phyloP scores from a whole-genome alignment of 1,284 basidiomycete species.

The Wolfiporia cocos region DNA sequence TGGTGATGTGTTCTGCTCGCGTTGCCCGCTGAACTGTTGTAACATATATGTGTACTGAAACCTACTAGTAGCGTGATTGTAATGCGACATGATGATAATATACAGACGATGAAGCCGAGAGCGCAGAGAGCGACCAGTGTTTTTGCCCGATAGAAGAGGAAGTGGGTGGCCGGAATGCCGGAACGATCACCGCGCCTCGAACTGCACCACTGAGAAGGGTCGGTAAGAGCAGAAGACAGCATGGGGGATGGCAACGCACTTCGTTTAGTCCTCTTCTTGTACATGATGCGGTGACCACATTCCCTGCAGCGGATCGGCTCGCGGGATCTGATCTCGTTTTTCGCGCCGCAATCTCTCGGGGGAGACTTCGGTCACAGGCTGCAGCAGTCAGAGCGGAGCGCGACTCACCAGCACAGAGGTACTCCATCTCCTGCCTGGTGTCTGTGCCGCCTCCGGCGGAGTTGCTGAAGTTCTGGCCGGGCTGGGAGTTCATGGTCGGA shows the following conservation, averaged over 20 bases:
- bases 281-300: slow-evolving; percentile 98
- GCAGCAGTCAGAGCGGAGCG: background rate
- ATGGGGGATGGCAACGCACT: slow-evolving; percentile 56
- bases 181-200: slow-evolving; percentile 68
- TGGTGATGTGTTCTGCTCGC: slow-evolving; percentile 14
- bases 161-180: no score
- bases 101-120: background rate
- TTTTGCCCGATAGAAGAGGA: no score
- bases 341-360: slow-evolving; percentile 81
- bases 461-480: slow-evolving; percentile 16
- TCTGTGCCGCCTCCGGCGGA: slow-evolving; percentile 18
- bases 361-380: background rate
- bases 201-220: slow-evolving; percentile 67
- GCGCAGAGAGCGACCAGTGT: background rate
- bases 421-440: slow-evolving; percentile 71
- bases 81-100: background rate
- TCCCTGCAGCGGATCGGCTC: slow-evolving; percentile 96
- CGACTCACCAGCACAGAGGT: slow-evolving; percentile 83
- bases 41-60: background rate
- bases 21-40: background rate
- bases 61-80: background rate
- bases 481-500: slow-evolving; percentile 42
- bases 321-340: slow-evolving; percentile 89
- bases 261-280: slow-evolving; percentile 94
- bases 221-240: slow-evolving; percentile 9